Conservation (phyloP, 192 early-diverging fungal species). For the Entomortierella lignicola region DNA sequence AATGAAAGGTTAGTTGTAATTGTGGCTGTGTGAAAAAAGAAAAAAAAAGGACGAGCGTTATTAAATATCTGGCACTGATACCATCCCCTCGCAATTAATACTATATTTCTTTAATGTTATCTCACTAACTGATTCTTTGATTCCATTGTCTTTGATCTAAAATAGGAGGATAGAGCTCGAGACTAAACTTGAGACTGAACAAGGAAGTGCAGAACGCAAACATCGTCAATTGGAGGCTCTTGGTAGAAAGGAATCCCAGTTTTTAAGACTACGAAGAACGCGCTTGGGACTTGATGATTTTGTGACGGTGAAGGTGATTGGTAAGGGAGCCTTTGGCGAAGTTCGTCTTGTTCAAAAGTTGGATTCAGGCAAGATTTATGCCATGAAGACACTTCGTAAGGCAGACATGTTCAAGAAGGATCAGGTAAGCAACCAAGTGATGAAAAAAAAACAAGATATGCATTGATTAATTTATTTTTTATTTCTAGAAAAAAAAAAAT, state of each 20-base stretch:
- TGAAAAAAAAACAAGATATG: too few species aligned
- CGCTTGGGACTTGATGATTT: slow-evolving; percentile 93
- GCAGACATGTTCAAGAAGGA: slow-evolving; percentile 99
- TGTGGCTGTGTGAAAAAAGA: background rate
- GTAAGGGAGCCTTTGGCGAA: slow-evolving; percentile 99
- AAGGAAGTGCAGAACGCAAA: slow-evolving; percentile 90
- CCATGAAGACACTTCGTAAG: slow-evolving; percentile 97
- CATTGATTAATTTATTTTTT: background rate
- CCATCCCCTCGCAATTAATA: background rate
- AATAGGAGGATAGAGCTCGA: slow-evolving; percentile 74
- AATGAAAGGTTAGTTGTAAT: slow-evolving; percentile 67
- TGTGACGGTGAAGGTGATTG: slow-evolving; percentile 96
- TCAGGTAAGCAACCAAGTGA: too few species aligned
- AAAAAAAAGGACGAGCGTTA: background rate
- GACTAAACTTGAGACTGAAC: slow-evolving; percentile 75
- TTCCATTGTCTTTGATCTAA: too few species aligned
- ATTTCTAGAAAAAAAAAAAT: too few species aligned
- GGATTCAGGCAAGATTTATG: slow-evolving; percentile 98
- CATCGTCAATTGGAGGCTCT: slow-evolving; percentile 81
- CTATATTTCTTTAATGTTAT: background rate
- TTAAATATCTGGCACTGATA: background rate
- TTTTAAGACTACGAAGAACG: slow-evolving; percentile 90
- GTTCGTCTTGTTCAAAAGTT: slow-evolving; percentile 96
- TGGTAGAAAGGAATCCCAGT: slow-evolving; percentile 93
- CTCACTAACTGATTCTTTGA: too few species aligned